These are phyloP conservation scores for Suhomyces bolitotheri DNA, from an alignment of 1,139 yeast species.

Conservation along the genomic window DNA sequence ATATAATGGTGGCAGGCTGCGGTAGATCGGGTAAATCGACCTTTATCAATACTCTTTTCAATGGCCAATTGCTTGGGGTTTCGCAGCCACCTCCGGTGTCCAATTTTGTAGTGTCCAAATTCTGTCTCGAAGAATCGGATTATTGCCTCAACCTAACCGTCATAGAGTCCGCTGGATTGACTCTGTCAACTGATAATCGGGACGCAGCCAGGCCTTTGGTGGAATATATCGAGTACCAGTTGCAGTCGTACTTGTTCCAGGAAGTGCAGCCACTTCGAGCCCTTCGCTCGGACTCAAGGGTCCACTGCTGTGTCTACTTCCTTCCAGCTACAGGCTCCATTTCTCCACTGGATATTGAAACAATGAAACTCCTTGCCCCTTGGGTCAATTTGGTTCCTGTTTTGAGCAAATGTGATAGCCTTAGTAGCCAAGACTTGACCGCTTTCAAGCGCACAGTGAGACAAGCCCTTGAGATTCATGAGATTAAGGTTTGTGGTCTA, in stretches of 20 bases:
- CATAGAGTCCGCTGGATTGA: slow-evolving; percentile 50
- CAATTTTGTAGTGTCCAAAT: slow-evolving; percentile 12
- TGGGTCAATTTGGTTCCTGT: slow-evolving; percentile 77
- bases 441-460: slow-evolving; percentile 48
- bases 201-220: slow-evolving; percentile 60
- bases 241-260: slow-evolving; percentile 21
- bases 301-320: slow-evolving; percentile 78
- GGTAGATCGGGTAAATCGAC: slow-evolving; percentile 84
- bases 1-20: slow-evolving; percentile 74
- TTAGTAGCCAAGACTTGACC: slow-evolving; percentile 43
- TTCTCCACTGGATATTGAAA: slow-evolving; percentile 59
- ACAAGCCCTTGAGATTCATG: slow-evolving; percentile 44
- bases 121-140: background rate
- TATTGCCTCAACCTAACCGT: slow-evolving; percentile 24
- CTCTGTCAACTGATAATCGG: slow-evolving; percentile 41
- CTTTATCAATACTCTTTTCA: slow-evolving; percentile 55
- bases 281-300: slow-evolving; percentile 53
- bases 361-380: slow-evolving; percentile 65
- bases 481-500: slow-evolving; percentile 59
- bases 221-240: slow-evolving; percentile 54
- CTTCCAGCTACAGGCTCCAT: slow-evolving; percentile 31
- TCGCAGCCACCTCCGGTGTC: slow-evolving; percentile 7
- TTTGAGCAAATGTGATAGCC: slow-evolving; percentile 72
- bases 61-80: slow-evolving; percentile 6
- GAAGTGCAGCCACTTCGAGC: slow-evolving; percentile 61